Evolutionary conservation across 306 rosid species (phyloP), one percentile per base, ranked within the genome.

Genomic region (Quercus glauca): DNA sequence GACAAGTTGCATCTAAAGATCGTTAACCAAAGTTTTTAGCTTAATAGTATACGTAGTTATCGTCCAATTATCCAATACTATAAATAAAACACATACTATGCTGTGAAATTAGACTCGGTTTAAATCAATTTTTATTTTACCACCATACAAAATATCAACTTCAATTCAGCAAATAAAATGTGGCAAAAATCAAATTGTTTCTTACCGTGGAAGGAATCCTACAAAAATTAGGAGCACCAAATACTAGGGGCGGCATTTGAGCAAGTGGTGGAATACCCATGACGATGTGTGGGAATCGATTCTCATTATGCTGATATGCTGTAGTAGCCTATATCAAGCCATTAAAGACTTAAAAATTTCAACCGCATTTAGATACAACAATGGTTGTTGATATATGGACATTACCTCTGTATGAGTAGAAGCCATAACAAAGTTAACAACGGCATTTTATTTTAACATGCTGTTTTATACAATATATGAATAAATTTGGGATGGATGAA

Each of bases 231-330:
- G 61, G 76, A 41, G 61, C 23, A 12, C 58, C 3, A 35, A 3
- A 31, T 3, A 21, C 43, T 1, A 17, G 73, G 10, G 23, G 53
- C n/a, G 11, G 52, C 13, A 45, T 45, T 45, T 45, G 15, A 45
- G 52, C 52, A 9, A 45, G 15, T 12, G 53, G 15, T 49, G 53
- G 53, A 49, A 49, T 49, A 49, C 5, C 53, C 53, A 87, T 82
- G 55, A 83, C 70, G 1, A 82, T 83, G 59, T 76, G 79, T n/a
- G 88, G 86, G 64, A 84, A 87, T 56, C 79, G 83, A 35, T 78
- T 82, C 37, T 73, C 29, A 57, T 84, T 41, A 41, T 41, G 45
- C 64, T 82, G 84, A 45, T 45, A 2, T 45, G 13, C 15, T 12
- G 15, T 45, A 45, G 53, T 12, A 49, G 53, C 15, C 53, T 49